These are phyloP conservation scores for Ogataea pignaliae DNA, from an alignment of 805 yeast genomes.

Conservation along the genomic window DNA sequence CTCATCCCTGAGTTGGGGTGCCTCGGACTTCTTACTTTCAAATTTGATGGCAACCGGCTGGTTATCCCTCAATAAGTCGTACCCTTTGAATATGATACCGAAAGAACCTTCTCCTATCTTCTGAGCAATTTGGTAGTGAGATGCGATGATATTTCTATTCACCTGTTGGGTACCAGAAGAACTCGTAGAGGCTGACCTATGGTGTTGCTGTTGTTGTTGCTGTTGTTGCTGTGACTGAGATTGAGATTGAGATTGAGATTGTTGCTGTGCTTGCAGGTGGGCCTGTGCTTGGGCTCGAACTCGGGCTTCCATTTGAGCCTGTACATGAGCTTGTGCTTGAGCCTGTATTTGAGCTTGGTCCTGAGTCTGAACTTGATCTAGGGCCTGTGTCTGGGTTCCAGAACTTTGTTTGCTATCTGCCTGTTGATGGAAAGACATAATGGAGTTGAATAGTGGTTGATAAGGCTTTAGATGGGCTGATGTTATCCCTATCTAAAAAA, in stretches of 20 bases:
- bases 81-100: slow-evolving; percentile 81
- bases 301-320: not conserved
- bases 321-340: not conserved
- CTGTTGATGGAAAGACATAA: too few species aligned
- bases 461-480: too few species aligned
- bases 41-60: slow-evolving; percentile 72
- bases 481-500: too few species aligned
- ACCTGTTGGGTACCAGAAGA: slow-evolving; percentile 16
- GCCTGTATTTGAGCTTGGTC: too few species aligned
- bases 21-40: slow-evolving; percentile 76
- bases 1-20: slow-evolving; percentile 80
- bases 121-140: slow-evolving; percentile 75
- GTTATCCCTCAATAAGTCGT: slow-evolving; percentile 58
- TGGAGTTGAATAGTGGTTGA: too few species aligned
- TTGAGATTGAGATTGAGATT: slow-evolving; percentile 1
- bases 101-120: slow-evolving; percentile 87
- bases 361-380: not conserved
- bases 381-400: not conserved
- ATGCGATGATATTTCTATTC: slow-evolving; percentile 37
- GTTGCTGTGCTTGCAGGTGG: not conserved
- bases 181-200: slow-evolving; percentile 16
- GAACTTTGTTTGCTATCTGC: too few species aligned
- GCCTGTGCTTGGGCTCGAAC: not conserved
- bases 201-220: slow-evolving; percentile 4
- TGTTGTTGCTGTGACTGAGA: slow-evolving; percentile 4